A percentile compares a stretch with the other conserved stretches of the same genome.
Evolutionary conservation across 768 basidiomycete genomes (phyloP).

Genomic region (Leccinum truebloodii): DNA sequence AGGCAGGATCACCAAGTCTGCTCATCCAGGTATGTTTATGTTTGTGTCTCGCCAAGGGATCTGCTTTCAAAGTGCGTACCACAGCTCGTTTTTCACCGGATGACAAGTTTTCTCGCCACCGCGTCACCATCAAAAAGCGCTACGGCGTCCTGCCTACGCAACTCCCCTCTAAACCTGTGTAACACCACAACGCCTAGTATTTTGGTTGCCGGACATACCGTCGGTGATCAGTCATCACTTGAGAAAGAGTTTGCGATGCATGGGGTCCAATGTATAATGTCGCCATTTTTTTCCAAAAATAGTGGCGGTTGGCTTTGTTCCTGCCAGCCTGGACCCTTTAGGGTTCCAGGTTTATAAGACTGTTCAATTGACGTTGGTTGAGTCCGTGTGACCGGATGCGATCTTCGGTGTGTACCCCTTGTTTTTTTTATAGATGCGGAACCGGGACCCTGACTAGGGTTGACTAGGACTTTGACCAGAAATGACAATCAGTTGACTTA

Average conservation of each 20-base stretch:
- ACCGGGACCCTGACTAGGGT: not conserved
- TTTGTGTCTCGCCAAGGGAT: not conserved
- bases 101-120: constrained; percentile 98
- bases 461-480: not conserved
- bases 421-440: not conserved
- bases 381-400: not conserved
- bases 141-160: constrained; percentile 88
- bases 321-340: too few species aligned
- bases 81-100: constrained; percentile 97
- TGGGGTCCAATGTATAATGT: too few species aligned
- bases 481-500: not conserved
- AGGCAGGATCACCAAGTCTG: constrained; percentile 90
- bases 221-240: not conserved
- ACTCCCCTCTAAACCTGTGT: constrained; percentile 86
- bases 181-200: constrained; percentile 29
- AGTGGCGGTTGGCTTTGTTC: too few species aligned
- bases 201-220: not conserved
- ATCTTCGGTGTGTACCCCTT: not conserved
- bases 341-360: not conserved
- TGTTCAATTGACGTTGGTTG: too few species aligned
- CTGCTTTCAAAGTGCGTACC: not conserved
- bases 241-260: too few species aligned
- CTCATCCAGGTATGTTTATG: constrained; percentile 80
- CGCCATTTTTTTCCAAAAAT: too few species aligned
- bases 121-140: constrained; percentile 96